Base-by-base conservation (phyloP, 169 alveolate species). In the Eimeria necatrix region DNA sequence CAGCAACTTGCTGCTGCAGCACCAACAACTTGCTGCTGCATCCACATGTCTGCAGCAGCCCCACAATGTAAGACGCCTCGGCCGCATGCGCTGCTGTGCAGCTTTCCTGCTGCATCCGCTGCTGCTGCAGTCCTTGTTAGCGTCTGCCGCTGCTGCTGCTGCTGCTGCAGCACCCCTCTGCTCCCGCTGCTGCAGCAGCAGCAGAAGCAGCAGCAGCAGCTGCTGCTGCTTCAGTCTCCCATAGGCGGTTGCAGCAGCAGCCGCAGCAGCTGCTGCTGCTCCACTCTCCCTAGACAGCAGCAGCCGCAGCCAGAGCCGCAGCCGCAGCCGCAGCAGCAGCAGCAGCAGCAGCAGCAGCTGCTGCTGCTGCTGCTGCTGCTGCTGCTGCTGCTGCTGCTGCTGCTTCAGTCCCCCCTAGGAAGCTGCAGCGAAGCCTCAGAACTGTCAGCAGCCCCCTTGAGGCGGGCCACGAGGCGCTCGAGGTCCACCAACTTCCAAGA, bases 331-430 rank as follows among this genome's bases (percentile, higher is more conserved):
- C 78, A 24, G 26, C 48, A 16, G 49, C 18, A 5, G 78, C 78
- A 16, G 78, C 51, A 0, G 78, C 46, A 4, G 48, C 78, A 0
- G 12, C 78, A 24, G 41, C 78, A 68, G 4, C 18, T 5, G 26
- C 52, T 5, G 12, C 20, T 4, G 81, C 24, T 9, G 81, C 22
- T n/a, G 5, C 81, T 26, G 53, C 14, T 4, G 81, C 2, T 70
- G 81, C 3, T 22, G 81, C n/a, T 22, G 81, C 14, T 22, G 22
- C 60, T 73, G 84, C 41, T 73, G 84, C 56, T 10, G 84, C 84
- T 12, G 59, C 4, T 1, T 73, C 60, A 73, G 60, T 4, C 32
- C 4, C 41, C 41, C 41, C 41, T 32, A 32, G 41, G 3, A 2
- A 2, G 41, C 60, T 41, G 60, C 32, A 32, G 26, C 14, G 48